Evolutionary conservation across 257 asterid genomes (phyloP).

Genomic region (Leonotis leonurus): DNA sequence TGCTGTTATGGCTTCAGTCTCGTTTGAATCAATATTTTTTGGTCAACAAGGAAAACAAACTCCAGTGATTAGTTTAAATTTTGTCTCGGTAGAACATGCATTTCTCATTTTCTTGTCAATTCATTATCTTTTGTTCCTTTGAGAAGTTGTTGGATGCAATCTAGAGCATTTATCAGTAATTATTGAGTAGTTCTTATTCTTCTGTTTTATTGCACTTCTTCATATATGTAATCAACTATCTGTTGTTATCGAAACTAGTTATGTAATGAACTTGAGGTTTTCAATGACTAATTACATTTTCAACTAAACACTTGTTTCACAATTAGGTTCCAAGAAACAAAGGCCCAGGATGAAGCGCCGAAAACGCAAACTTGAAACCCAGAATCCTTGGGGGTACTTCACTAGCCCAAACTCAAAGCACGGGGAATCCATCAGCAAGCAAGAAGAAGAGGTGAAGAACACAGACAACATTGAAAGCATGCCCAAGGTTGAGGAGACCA

Average conservation of each 20-base stretch:
- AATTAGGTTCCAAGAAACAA: constrained; percentile 56
- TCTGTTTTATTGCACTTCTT: not conserved
- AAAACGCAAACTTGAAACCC: constrained; percentile 38
- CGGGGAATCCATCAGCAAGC: constrained; percentile 29
- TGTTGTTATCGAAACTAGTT: too few relatives aligned
- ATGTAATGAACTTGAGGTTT: too few relatives aligned
- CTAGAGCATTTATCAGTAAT: not conserved
- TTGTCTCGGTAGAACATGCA: too few relatives aligned
- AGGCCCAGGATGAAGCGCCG: constrained; percentile 43
- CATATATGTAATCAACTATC: not conserved
- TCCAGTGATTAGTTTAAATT: not conserved
- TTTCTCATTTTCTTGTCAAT: too few relatives aligned
- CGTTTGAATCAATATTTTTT: not conserved
- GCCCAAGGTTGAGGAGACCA: constrained; percentile 22
- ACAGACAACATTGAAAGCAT: constrained; percentile 2
- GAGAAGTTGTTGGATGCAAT: not conserved
- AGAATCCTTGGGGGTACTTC: constrained; percentile 74
- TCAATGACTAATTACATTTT: too few relatives aligned
- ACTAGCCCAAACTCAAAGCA: too few relatives aligned
- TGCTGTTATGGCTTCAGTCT: not conserved
- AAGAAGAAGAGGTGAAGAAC: constrained; percentile 10
- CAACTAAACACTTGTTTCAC: not conserved
- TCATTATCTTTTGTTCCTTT: not conserved
- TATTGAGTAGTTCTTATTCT: too few relatives aligned
- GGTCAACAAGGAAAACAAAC: not conserved